Conservation (phyloP, 176 grass and related monocot species). For the Ananas comosus region DNA sequence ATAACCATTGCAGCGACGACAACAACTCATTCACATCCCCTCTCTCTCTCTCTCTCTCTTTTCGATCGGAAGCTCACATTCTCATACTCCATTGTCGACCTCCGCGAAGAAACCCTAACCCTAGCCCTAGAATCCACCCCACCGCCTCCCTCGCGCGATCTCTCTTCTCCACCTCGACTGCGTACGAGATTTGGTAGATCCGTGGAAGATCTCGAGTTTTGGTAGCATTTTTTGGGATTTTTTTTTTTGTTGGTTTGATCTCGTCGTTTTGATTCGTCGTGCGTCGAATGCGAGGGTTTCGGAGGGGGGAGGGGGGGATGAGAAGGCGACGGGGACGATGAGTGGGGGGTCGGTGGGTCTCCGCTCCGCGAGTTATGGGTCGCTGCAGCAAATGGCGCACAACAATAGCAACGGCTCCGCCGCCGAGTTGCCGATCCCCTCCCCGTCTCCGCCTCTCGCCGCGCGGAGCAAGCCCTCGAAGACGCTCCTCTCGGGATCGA, state of each 20-base stretch:
- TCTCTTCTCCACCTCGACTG: too few species aligned
- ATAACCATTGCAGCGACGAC: background rate
- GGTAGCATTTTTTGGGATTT: background rate
- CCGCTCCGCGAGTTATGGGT: constrained; percentile 84
- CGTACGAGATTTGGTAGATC: background rate
- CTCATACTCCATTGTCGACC: background rate
- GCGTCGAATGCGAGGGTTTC: background rate
- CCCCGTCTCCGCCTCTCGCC: constrained; percentile 28
- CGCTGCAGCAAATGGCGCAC: constrained; percentile 43
- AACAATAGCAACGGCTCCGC: constrained; percentile 19
- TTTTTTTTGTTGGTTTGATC: background rate
- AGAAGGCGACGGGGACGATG: constrained; percentile 32
- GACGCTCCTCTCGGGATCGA: constrained; percentile 27
- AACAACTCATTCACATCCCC: background rate
- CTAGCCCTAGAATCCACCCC: background rate
- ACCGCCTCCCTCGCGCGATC: background rate
- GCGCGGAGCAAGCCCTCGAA: constrained; percentile 37
- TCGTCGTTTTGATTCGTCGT: background rate
- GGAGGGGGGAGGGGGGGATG: constrained; percentile 24
- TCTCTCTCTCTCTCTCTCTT: background rate
- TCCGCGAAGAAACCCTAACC: background rate
- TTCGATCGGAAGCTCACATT: too few species aligned
- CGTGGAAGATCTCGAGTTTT: background rate
- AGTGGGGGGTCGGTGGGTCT: constrained; percentile 70
- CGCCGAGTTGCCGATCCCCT: constrained; percentile 19